Conservation (phyloP, 148 eudicot genomes). For the Rhododendron griersonianum region DNA sequence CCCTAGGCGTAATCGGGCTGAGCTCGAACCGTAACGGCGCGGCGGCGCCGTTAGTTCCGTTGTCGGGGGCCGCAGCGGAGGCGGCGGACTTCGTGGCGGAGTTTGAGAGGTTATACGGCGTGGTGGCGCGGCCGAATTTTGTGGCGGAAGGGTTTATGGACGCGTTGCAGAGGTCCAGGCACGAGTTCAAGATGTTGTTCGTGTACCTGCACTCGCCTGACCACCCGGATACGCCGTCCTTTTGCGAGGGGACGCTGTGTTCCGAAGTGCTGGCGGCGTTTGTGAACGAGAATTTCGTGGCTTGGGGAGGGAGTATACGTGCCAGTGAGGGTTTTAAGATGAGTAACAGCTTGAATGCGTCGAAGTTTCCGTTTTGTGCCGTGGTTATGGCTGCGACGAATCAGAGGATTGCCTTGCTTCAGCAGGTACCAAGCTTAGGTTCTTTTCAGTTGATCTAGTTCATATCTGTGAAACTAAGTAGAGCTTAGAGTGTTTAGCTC, state of each 20-base stretch:
- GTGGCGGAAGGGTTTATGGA: constrained; percentile 83
- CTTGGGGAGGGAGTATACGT: constrained; percentile 82
- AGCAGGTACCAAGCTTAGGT: constrained; percentile 51
- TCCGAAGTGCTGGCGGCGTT: constrained; percentile 47
- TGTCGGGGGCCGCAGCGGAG: constrained; percentile 48
- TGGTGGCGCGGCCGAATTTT: constrained; percentile 41
- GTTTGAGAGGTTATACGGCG: constrained; percentile 65
- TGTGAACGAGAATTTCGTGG: constrained; percentile 71
- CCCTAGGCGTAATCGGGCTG: constrained; percentile 50
- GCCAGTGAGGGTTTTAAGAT: constrained; percentile 94
- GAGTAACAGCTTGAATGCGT: constrained; percentile 97
- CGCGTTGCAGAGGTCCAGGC: constrained; percentile 74
- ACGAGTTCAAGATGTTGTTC: constrained; percentile 64
- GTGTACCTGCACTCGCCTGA: constrained; percentile 89
- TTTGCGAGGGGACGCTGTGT: constrained; percentile 63
- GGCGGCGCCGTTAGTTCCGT: constrained; percentile 35
- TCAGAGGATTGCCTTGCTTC: constrained; percentile 86
- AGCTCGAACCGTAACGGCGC: constrained; percentile 27
- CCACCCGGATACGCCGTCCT: constrained; percentile 65
- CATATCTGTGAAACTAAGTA: not conserved
- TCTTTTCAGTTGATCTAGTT: not conserved
- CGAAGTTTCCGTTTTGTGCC: constrained; percentile 86
- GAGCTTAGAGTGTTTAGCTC: not conserved
- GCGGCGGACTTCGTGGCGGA: constrained; percentile 50
- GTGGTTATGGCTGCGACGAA: constrained; percentile 96